Percentiles rank a stretch among this genome's conserved stretches.
Evolutionary conservation across 208 protist species (phyloP).

Genomic region (Blechomonas ayalai): DNA sequence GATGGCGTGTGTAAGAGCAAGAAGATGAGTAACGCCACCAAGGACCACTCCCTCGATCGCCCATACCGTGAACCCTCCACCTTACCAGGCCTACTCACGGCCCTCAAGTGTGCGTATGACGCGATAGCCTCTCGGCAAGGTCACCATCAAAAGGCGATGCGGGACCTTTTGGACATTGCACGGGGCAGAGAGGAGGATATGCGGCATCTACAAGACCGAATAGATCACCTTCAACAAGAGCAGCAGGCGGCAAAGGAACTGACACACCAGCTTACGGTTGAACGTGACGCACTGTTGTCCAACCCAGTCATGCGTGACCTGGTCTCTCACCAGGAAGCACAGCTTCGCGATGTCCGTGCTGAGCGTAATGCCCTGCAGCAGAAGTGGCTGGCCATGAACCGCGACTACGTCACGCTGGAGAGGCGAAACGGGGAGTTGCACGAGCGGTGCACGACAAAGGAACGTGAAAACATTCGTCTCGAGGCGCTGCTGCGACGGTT

Average conservation of each 20-base stretch:
- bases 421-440: constrained; percentile 64
- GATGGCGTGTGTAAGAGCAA: too few species aligned
- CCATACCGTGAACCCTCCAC: constrained; percentile 15
- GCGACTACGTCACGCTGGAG: constrained; percentile 62
- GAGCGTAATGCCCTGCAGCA: constrained; percentile 46
- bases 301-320: constrained; percentile 45
- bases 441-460: constrained; percentile 62
- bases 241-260: constrained; percentile 19
- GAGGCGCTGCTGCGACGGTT: too few species aligned
- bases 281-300: constrained; percentile 28
- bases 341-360: constrained; percentile 35
- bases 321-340: constrained; percentile 38
- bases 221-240: constrained; percentile 23
- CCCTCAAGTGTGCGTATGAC: constrained; percentile 22
- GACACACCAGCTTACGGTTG: constrained; percentile 21
- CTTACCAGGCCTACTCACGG: constrained; percentile 12
- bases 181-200: constrained; percentile 17
- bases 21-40: too few species aligned
- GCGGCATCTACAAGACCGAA: constrained; percentile 11
- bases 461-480: constrained; percentile 65
- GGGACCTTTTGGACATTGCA: constrained; percentile 7
- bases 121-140: constrained; percentile 7
- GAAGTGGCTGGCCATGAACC: constrained; percentile 41
- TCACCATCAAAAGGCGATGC: constrained; percentile 9
- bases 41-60: too few species aligned